Percentiles rank a stretch among this genome's conserved stretches.
Evolutionary conservation across 1,284 basidiomycete genomes (phyloP).

Genomic region (Stereum hirsutum): DNA sequence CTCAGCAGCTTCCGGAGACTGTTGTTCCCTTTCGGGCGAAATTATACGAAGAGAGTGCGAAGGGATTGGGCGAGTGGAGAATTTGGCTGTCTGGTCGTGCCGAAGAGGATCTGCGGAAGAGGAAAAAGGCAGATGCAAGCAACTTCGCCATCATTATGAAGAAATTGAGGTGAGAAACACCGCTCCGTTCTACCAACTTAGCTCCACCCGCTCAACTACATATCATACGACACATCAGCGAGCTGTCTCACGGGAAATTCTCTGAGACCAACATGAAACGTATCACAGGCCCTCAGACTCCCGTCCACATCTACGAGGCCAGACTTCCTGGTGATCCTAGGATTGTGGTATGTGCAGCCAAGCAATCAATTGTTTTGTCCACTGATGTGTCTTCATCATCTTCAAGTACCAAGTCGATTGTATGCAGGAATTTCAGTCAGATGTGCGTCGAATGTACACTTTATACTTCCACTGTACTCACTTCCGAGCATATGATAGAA

Average conservation of each 20-base stretch:
- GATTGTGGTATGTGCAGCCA: conserved; percentile 35
- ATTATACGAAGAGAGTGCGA: conserved; percentile 32
- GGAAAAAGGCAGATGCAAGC: conserved; percentile 26
- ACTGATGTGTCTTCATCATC: background rate
- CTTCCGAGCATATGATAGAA: too few species aligned
- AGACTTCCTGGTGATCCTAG: conserved; percentile 44
- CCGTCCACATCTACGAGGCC: conserved; percentile 48
- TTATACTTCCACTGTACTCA: background rate
- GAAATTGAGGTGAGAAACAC: conserved; percentile 35
- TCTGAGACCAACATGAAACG: conserved; percentile 49
- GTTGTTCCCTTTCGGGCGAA: conserved; percentile 14
- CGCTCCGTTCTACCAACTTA: too few species aligned
- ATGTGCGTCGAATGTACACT: background rate
- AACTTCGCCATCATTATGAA: conserved; percentile 34
- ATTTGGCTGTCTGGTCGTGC: conserved; percentile 33
- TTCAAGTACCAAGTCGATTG: conserved; percentile 53
- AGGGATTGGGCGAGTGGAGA: conserved; percentile 40
- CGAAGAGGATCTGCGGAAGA: conserved; percentile 26
- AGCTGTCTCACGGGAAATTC: conserved; percentile 50
- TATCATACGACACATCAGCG: too few species aligned
- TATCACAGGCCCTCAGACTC: conserved; percentile 28
- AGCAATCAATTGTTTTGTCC: background rate
- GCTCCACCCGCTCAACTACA: too few species aligned
- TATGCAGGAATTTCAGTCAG: conserved; percentile 13
- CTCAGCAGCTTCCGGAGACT: too few species aligned